Percentiles rank a stretch among this genome's conserved stretches.
These are phyloP conservation scores for Phytophthora rubi DNA, from an alignment of 352 stramenopile genomes.

Conservation along the genomic window DNA sequence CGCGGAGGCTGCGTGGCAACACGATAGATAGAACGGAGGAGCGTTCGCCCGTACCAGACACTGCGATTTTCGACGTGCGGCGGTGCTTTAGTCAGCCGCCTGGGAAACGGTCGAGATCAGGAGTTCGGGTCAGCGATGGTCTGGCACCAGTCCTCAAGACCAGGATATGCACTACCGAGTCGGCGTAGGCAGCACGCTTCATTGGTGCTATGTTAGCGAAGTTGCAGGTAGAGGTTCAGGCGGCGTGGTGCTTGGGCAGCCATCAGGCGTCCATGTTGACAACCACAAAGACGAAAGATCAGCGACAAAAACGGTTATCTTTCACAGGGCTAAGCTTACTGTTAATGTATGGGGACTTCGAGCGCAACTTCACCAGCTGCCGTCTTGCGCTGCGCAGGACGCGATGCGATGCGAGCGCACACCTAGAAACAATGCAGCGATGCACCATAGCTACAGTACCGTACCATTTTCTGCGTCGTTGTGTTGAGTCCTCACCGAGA, in stretches of 20 bases:
- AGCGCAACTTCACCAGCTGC: no score
- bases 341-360: no score
- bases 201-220: neutral
- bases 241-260: conserved; percentile 16
- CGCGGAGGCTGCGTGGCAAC: neutral
- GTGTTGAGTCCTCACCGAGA: no score
- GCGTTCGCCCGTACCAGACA: neutral
- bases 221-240: neutral
- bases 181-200: neutral
- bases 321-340: no score
- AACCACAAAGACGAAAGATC: neutral
- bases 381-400: no score
- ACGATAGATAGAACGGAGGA: neutral
- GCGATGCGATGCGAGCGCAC: neutral
- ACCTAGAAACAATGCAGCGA: neutral
- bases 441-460: neutral
- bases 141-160: neutral
- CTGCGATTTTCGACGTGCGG: neutral
- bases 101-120: neutral
- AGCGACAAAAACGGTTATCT: neutral
- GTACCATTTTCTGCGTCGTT: no score
- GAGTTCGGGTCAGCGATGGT: neutral
- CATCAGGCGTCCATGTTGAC: conserved; percentile 11
- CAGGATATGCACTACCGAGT: neutral
- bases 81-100: neutral